Base-by-base conservation (phyloP, 2,329 filamentous ascomycete genomes). In the Lomentospora prolificans region DNA sequence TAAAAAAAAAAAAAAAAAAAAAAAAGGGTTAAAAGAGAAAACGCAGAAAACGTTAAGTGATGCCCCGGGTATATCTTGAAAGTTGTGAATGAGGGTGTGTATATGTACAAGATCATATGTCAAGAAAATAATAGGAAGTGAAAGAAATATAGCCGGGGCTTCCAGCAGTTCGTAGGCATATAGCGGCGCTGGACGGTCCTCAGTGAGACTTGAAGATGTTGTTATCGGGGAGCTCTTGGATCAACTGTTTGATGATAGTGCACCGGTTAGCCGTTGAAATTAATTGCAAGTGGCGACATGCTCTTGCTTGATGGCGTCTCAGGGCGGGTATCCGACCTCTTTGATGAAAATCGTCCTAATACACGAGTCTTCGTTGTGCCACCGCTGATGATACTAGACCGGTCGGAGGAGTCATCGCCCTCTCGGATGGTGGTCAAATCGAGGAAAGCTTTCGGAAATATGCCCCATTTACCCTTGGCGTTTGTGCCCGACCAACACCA, bases 401-500 rank as follows among this genome's bases (percentile, higher is more conserved):
- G 17, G 24, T 30, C 44, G 28, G 41, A 46, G 24, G 25, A 46
- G 8, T 55, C 53, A 12, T 48, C 53, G 8, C n/a, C 41, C 25
- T 75, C 74, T 50, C 69, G 67, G n/a, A 80, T 60, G 24, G 75
- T 73, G 51, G 65, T 68, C 14, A 67, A 65, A 60, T 79, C 75
- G 44, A 81, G 66, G 59, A 77, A 77, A 3, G 71, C 72, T 58
- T 73, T 70, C 14, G 76, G 77, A 63, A 81, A 81, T 53, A 80
- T 70, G 25, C 78, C 78, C 67, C 71, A 75, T 64, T 74, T 77
- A 3, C 77, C 77, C 58, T 75, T 78, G 36, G 73, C 61, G 57
- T 78, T 80, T 14, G 68, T 75, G 2, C 78, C 78, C 0, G 73
- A 74, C 78, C 78, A 81, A 64, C 77, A 81, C 78, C 78, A 81